These are phyloP conservation scores for Solanum etuberosum DNA, from an alignment of 257 asterid species.

Conservation along the genomic window DNA sequence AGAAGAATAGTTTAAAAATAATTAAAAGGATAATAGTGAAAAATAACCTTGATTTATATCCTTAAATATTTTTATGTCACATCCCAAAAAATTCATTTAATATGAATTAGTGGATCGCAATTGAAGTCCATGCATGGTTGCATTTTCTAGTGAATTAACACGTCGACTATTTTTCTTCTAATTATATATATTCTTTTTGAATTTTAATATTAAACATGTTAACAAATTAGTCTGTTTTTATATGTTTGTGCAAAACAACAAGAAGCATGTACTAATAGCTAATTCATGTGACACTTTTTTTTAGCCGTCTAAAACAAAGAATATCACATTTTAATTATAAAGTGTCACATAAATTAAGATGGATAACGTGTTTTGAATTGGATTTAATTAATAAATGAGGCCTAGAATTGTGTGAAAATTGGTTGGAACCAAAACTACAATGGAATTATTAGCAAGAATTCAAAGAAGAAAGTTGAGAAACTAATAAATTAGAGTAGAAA, in stretches of 20 bases:
- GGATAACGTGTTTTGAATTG: accelerated
- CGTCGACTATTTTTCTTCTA: background rate
- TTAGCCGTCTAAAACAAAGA: background rate
- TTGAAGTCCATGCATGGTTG: background rate
- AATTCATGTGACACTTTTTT: background rate
- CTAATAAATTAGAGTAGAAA: background rate
- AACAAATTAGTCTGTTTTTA: background rate
- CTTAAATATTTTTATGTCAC: background rate
- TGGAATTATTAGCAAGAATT: background rate
- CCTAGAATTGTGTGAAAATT: background rate
- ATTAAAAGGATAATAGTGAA: no score
- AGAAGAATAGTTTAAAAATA: no score
- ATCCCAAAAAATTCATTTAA: no score
- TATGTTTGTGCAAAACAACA: background rate
- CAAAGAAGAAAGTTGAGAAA: background rate
- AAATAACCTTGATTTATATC: no score
- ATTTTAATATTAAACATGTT: background rate
- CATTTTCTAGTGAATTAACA: background rate
- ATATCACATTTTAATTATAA: no score
- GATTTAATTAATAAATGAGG: background rate
- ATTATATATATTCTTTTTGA: background rate
- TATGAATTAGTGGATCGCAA: background rate
- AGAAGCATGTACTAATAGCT: background rate
- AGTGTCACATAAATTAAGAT: background rate
- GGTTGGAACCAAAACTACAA: background rate